Evolutionary conservation across 805 yeast genomes (phyloP).

Genomic region (Sugiyamaella mastotermitis): DNA sequence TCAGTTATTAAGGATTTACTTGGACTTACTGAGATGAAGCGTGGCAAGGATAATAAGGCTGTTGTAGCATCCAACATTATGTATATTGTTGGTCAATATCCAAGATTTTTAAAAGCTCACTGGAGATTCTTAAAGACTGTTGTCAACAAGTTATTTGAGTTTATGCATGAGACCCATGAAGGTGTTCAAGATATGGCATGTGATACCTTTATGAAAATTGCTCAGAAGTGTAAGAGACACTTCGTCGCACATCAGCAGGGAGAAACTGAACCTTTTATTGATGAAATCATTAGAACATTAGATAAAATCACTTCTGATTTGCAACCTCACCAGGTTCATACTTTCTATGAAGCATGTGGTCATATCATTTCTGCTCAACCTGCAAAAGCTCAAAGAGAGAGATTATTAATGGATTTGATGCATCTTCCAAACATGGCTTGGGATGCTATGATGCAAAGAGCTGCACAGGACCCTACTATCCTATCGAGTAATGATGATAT

Average conservation of each 20-base stretch:
- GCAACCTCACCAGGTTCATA: slow-evolving; percentile 96
- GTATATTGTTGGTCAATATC: slow-evolving; percentile 99
- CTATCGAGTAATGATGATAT: slow-evolving; percentile 75
- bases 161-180: slow-evolving; percentile 99
- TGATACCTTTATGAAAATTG: slow-evolving; percentile 95
- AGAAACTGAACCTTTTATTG: slow-evolving; percentile 86
- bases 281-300: slow-evolving; percentile 78
- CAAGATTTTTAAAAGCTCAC: slow-evolving; percentile 93
- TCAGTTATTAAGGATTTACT: slow-evolving; percentile 88
- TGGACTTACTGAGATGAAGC: slow-evolving; percentile 88
- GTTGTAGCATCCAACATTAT: slow-evolving; percentile 99
- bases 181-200: slow-evolving; percentile 99
- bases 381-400: slow-evolving; percentile 59
- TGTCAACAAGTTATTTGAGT: slow-evolving; percentile 89
- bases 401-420: slow-evolving; percentile 75
- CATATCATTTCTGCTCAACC: slow-evolving; percentile 85
- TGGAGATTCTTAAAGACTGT: slow-evolving; percentile 97
- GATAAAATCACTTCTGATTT: slow-evolving; percentile 85
- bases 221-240: slow-evolving; percentile 90
- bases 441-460: slow-evolving; percentile 80
- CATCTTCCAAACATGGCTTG: slow-evolving; percentile 90
- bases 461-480: slow-evolving; percentile 75
- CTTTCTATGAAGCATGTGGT: slow-evolving; percentile 97
- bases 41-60: slow-evolving; percentile 97
- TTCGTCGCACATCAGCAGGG: slow-evolving; percentile 82